phyloP scores from a whole-genome alignment of 2,329 filamentous ascomycete genomes.

The Penicillium sp. region DNA sequence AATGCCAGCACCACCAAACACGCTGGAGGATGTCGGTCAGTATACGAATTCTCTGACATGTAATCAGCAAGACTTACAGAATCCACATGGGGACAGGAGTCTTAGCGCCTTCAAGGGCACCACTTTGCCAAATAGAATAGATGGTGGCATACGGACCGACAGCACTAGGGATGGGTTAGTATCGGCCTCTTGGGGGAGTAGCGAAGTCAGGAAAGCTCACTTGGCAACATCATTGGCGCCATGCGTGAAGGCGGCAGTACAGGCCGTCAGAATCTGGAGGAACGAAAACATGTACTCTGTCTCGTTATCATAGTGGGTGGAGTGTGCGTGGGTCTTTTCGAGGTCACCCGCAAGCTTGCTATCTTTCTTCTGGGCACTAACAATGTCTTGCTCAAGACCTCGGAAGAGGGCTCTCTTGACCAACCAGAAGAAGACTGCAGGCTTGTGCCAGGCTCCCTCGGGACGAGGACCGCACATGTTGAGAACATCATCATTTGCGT shows the following conservation, averaged over 20 bases:
- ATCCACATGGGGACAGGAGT: constrained; percentile 29
- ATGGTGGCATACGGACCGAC: constrained; percentile 40
- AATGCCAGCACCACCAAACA: constrained; percentile 46
- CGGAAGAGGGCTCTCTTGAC: not conserved
- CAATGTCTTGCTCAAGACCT: not conserved
- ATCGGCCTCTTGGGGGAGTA: not conserved
- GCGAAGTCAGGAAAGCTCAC: not conserved
- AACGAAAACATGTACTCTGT: constrained; percentile 1
- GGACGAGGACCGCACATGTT: not conserved
- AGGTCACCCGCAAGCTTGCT: not conserved
- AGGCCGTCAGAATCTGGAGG: not conserved
- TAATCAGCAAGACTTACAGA: not conserved
- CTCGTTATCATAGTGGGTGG: not conserved
- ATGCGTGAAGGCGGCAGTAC: constrained; percentile 29
- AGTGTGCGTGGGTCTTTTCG: not conserved
- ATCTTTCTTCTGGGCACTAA: not conserved
- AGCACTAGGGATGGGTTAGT: constrained; percentile 16
- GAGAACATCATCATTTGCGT: not conserved
- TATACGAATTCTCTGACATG: too few relatives aligned
- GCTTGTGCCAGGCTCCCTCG: not conserved
- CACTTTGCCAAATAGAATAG: constrained; percentile 39
- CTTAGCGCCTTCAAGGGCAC: constrained; percentile 29
- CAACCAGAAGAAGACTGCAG: not conserved
- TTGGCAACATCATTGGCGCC: constrained; percentile 49
- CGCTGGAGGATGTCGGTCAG: constrained; percentile 27